Evolutionary conservation across 2,329 filamentous ascomycete genomes (phyloP).

Genomic region (Ascochyta clinopodiicola): DNA sequence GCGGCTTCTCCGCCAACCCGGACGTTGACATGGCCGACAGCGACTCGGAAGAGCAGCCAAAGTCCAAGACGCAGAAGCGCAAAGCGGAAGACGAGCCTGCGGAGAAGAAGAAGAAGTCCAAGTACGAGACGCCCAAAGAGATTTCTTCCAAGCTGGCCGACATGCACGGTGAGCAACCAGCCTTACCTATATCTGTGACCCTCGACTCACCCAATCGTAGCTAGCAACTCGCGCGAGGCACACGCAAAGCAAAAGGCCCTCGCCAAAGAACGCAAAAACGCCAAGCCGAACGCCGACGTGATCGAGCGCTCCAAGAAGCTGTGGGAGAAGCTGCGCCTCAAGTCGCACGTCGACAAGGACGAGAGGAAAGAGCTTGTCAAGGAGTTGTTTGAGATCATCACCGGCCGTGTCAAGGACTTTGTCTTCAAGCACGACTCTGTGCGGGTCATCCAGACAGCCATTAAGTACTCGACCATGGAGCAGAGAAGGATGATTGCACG

Average conservation of each 20-base stretch:
- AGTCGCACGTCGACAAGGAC: conserved; percentile 89
- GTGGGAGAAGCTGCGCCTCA: conserved; percentile 91
- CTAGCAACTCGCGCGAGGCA: conserved; percentile 79
- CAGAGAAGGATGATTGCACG: conserved; percentile 85
- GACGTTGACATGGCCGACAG: conserved; percentile 34
- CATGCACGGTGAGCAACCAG: conserved; percentile 33
- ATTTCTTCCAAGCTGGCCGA: conserved; percentile 32
- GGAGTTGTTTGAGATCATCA: conserved; percentile 91
- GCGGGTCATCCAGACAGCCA: conserved; percentile 92
- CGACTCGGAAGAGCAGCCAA: conserved; percentile 28
- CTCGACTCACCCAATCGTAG: conserved; percentile 48
- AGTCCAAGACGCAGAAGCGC: conserved; percentile 30
- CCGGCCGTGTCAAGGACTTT: conserved; percentile 89
- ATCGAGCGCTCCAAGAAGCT: conserved; percentile 92
- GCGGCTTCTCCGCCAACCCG: conserved; percentile 42
- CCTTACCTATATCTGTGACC: background rate
- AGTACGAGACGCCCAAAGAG: conserved; percentile 25
- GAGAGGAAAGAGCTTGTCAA: conserved; percentile 85
- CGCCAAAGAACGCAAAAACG: conserved; percentile 84
- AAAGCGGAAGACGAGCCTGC: conserved; percentile 23
- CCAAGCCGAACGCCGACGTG: conserved; percentile 90
- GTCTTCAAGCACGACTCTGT: conserved; percentile 98
- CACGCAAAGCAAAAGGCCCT: conserved; percentile 93
- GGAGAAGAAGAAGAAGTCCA: conserved; percentile 37
- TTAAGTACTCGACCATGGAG: conserved; percentile 89